Evolutionary conservation across 352 stramenopile genomes (phyloP), one percentile per base, ranked within the genome.

Genomic region (Globisporangium spinosum): DNA sequence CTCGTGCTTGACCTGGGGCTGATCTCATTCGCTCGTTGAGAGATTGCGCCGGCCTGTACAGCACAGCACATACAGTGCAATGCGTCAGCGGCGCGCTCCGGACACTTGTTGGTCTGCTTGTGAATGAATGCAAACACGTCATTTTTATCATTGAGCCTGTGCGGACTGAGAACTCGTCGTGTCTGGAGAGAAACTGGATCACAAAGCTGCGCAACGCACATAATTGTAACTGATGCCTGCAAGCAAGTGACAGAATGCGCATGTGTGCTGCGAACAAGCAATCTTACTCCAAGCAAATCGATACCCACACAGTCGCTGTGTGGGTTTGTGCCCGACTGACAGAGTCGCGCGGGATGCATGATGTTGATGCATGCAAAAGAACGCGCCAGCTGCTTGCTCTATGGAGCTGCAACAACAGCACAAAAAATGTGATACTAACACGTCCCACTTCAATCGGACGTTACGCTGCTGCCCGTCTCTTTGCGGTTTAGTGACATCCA

Each of bases 311-410:
- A 22, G 45, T 20, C n/a, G 12, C 38, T 45, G 12, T 45, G 38
- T 45, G 38, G 38, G 38, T 45, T 45, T 49, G 40, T 51, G 17
- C 43, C 12, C 7, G 43, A 49, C 53, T 58, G 32, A 38, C 32
- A 9, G 32, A 38, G 32, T 38, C n/a, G 25, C 15, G 3, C 25
- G 25, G 17, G 20, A 35, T 32, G 40, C 32, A 22, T 62, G 34
- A 49, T 62, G 56, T 62, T 62, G 56, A 62, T 62, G 56, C 56
- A 62, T 62, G 56, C 56, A 62, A 62, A 62, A 35, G 55, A 20
- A 34, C 34, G 56, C 56, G 22, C 29, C 56, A 62, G 56, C 56
- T 62, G 56, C 56, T 62, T 49, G 56, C 29, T 45, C 55, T 32
- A 49, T 32, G 13, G 20, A 47, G 32, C 32, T 32, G 32, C 29